Conservation (phyloP, 805 yeast species). For the Yamadazyma akitaensis region DNA sequence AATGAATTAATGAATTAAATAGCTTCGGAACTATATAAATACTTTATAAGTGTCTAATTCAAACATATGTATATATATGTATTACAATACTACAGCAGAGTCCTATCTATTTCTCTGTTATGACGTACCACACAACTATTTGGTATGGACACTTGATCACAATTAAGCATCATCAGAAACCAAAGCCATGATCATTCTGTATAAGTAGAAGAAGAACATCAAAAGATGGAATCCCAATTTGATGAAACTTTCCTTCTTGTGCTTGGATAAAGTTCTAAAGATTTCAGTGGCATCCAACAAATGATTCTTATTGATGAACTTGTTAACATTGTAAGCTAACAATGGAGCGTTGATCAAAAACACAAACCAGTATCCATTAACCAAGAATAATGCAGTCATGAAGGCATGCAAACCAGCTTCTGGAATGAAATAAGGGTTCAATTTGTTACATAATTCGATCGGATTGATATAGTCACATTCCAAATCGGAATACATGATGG, state of each 20-base stretch:
- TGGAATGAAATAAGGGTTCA: slow-evolving; percentile 85
- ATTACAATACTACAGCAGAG: not conserved
- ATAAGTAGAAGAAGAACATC: slow-evolving; percentile 92
- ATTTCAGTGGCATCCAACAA: slow-evolving; percentile 95
- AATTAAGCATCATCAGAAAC: slow-evolving; percentile 54
- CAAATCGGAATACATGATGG: slow-evolving; percentile 91
- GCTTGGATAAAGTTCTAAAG: slow-evolving; percentile 88
- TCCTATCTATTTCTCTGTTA: not conserved
- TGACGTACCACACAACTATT: not conserved
- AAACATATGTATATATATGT: not conserved
- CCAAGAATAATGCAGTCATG: slow-evolving; percentile 63
- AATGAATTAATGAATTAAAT: not conserved
- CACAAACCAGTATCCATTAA: slow-evolving; percentile 91
- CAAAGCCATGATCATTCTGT: slow-evolving; percentile 92
- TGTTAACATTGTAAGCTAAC: slow-evolving; percentile 77
- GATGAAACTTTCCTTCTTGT: slow-evolving; percentile 87
- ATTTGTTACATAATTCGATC: slow-evolving; percentile 88
- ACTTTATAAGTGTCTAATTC: not conserved
- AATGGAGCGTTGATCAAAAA: slow-evolving; percentile 81
- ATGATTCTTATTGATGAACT: slow-evolving; percentile 75
- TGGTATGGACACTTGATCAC: not conserved
- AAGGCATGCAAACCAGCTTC: slow-evolving; percentile 83
- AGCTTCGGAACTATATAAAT: not conserved
- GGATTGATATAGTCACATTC: slow-evolving; percentile 98
- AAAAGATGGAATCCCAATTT: slow-evolving; percentile 88